Base-by-base conservation (phyloP, 2,329 filamentous ascomycete species). In the Penicillium rolfsii region DNA sequence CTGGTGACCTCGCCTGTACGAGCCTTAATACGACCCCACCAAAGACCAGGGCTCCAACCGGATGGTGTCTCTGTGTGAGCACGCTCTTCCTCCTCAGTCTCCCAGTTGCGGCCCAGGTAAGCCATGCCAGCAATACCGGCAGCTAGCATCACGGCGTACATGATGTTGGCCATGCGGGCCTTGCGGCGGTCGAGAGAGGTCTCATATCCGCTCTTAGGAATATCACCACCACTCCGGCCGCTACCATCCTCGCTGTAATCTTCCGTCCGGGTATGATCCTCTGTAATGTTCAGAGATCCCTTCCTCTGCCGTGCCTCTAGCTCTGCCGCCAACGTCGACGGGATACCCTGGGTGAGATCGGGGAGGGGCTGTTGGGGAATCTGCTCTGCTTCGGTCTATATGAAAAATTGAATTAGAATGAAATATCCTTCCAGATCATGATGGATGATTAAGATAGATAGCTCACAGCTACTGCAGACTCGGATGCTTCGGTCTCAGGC, bases 301-400 rank as follows among this genome's bases (percentile, higher is more conserved):
- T 77, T 76, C 65, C 75, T 79, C 66, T 63, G 67, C 67, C 74
- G 81, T 72, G 67, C 77, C 57, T 81, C 80, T 59, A 89, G 85
- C 78, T 97, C 94, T 61, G 89, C 89, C 59, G 89, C 91, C 58
- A 97, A 84, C 0, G 93, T 97, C 1, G 93, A 97, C 0, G 94
- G 94, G 64, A 98, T 96, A 65, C 94, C 94, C 72, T 94, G 89
- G n/a, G 92, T 95, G 48, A 98, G 83, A 74, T 98, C 93, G 56
- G 94, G 94, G 12, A 97, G 85, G 56, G 91, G 89, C 70, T 89
- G 84, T 55, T 85, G 82, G 26, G 87, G 82, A 30, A 65, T 63
- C 45, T 71, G 63, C 48, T 74, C 71, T 30, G 74, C 65, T 67
- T 77, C 72, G 38, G 74, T 70, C 69, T 82, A 75, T 16, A 59